Conservation (phyloP, 2,329 filamentous ascomycete genomes). For the Sporothrix mexicana region DNA sequence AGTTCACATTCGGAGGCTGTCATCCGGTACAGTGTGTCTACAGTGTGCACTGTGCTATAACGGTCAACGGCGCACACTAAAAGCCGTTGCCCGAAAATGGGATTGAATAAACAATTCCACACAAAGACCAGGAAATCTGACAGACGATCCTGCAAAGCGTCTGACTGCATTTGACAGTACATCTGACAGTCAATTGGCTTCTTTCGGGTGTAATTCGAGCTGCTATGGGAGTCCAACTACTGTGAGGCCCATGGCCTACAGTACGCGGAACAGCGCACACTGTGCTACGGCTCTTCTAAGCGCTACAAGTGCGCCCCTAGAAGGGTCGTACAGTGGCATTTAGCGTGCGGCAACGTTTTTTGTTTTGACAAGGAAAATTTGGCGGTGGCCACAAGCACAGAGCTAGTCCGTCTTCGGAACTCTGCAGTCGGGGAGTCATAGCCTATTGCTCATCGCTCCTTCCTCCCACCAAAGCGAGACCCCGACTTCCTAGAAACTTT, state of each 20-base stretch:
- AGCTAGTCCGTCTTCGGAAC: slow-evolving; percentile 31
- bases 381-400: not conserved
- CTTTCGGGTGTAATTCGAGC: not conserved
- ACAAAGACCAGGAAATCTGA: not conserved
- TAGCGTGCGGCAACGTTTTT: not conserved
- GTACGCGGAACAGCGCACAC: not conserved
- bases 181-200: not conserved
- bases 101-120: slow-evolving; percentile 11
- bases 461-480: not conserved
- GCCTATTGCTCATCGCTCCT: slow-evolving; percentile 7
- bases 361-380: slow-evolving; percentile 16
- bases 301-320: not conserved
- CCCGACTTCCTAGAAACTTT: not conserved
- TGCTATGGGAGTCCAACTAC: not conserved
- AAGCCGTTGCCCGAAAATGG: slow-evolving; percentile 7
- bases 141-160: not conserved
- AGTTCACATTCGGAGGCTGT: slow-evolving; percentile 7
- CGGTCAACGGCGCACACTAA: not conserved
- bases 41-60: not conserved
- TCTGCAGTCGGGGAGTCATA: slow-evolving; percentile 11
- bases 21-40: not conserved
- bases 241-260: not conserved
- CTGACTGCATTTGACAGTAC: not conserved
- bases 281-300: not conserved
- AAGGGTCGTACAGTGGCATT: not conserved